Evolutionary conservation across 129 eudicot genomes (phyloP).

Genomic region (Dittrichia graveolens): DNA sequence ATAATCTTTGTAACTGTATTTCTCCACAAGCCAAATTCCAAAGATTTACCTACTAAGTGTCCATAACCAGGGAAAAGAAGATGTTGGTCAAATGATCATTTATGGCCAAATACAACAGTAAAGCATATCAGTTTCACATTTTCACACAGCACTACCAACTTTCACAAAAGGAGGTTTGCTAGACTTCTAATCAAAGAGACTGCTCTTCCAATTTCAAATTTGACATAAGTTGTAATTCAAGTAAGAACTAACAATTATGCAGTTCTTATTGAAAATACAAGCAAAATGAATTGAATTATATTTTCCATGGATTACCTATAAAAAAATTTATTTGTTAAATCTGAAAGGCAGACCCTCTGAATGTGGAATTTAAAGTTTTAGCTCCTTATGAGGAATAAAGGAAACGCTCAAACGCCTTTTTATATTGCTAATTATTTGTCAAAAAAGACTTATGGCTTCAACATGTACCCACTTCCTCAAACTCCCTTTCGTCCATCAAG

Average conservation of each 20-base stretch:
- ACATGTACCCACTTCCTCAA: too few relatives aligned
- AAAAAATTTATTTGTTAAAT: background rate
- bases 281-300: background rate
- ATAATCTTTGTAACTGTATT: background rate
- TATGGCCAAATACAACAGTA: background rate
- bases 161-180: conserved; percentile 18
- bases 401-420: background rate
- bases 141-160: conserved; percentile 6
- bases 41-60: background rate
- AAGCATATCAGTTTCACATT: background rate
- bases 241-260: background rate
- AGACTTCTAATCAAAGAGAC: conserved; percentile 15
- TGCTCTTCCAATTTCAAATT: conserved; percentile 14
- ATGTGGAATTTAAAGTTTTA: conserved; percentile 3
- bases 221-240: conserved; percentile 6
- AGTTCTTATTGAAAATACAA: background rate
- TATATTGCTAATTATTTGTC: background rate
- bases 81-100: background rate
- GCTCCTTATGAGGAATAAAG: conserved; percentile 12
- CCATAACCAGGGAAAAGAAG: conserved; percentile 7
- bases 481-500: too few relatives aligned
- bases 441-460: too few relatives aligned
- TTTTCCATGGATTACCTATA: background rate
- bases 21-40: background rate
- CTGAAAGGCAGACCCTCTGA: background rate